Evolutionary conservation across 2,329 filamentous ascomycete species (phyloP).

Genomic region (Cladosporium sp.): DNA sequence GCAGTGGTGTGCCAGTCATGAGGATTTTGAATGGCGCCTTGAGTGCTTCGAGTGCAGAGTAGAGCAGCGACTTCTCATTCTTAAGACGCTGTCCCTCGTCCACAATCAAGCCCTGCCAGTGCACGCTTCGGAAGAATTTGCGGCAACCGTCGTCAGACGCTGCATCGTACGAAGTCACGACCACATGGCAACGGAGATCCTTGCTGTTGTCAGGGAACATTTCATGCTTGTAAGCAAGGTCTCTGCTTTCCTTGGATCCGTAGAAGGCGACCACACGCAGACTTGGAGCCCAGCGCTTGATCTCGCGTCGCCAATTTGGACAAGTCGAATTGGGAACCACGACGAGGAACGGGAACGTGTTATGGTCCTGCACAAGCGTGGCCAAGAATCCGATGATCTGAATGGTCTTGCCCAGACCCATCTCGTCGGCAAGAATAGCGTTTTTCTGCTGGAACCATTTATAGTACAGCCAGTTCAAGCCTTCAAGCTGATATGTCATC

Average conservation of each 20-base stretch:
- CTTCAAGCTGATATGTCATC: conserved; percentile 91
- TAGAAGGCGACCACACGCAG: conserved; percentile 91
- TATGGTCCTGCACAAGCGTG: conserved; percentile 56
- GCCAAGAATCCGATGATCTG: conserved; percentile 83
- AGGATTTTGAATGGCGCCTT: conserved; percentile 79
- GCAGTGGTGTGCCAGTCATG: conserved; percentile 82
- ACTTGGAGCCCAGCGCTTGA: conserved; percentile 86
- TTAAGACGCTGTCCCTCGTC: conserved; percentile 96
- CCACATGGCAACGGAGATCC: conserved; percentile 79
- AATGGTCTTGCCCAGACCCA: conserved; percentile 96
- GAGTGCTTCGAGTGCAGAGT: conserved; percentile 67
- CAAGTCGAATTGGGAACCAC: conserved; percentile 94
- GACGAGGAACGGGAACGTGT: conserved; percentile 86
- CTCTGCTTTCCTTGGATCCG: conserved; percentile 68
- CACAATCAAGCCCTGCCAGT: conserved; percentile 84
- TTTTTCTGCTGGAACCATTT: conserved; percentile 81
- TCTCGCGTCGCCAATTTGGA: conserved; percentile 95
- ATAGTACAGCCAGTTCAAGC: conserved; percentile 90
- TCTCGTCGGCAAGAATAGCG: conserved; percentile 91
- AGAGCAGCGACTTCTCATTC: conserved; percentile 82
- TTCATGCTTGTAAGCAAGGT: conserved; percentile 75
- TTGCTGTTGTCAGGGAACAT: conserved; percentile 66
- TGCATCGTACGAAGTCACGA: conserved; percentile 93
- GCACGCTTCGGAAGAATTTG: conserved; percentile 62
- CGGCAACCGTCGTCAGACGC: conserved; percentile 68